These are phyloP conservation scores for Phytophthora brassicae DNA, from an alignment of 352 stramenopile species.

Conservation along the genomic window DNA sequence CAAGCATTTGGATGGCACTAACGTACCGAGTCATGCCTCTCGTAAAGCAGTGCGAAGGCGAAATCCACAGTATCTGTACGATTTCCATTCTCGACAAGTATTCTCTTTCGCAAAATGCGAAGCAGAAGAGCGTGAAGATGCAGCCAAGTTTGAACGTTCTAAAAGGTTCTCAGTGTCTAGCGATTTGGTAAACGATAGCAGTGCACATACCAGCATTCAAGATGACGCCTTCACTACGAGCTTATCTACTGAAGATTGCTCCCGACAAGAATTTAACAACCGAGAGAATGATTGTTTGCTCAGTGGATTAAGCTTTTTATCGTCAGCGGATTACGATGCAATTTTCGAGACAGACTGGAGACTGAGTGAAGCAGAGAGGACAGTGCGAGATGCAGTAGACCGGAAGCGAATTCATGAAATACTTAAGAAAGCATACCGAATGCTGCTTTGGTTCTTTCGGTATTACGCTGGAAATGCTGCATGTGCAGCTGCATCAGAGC, in stretches of 20 bases:
- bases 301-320: constrained; percentile 29
- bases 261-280: neutral
- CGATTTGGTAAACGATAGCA: neutral
- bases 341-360: constrained; percentile 65
- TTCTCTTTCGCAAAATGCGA: constrained; percentile 45
- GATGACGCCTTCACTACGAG: neutral
- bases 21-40: neutral
- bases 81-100: constrained; percentile 61
- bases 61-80: constrained; percentile 55
- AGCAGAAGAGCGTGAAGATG: constrained; percentile 13
- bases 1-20: neutral
- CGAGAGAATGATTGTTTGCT: constrained; percentile 35
- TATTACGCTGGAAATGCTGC: constrained; percentile 43
- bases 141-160: neutral
- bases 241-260: neutral
- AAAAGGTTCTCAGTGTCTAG: neutral
- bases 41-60: constrained; percentile 33
- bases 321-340: constrained; percentile 31
- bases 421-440: constrained; percentile 50
- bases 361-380: constrained; percentile 47
- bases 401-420: constrained; percentile 51
- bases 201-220: neutral
- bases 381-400: constrained; percentile 68
- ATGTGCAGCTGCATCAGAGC: constrained; percentile 13
- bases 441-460: constrained; percentile 68